phyloP scores from a whole-genome alignment of 1,284 basidiomycete genomes.

The Ceratobasidium sp. region DNA sequence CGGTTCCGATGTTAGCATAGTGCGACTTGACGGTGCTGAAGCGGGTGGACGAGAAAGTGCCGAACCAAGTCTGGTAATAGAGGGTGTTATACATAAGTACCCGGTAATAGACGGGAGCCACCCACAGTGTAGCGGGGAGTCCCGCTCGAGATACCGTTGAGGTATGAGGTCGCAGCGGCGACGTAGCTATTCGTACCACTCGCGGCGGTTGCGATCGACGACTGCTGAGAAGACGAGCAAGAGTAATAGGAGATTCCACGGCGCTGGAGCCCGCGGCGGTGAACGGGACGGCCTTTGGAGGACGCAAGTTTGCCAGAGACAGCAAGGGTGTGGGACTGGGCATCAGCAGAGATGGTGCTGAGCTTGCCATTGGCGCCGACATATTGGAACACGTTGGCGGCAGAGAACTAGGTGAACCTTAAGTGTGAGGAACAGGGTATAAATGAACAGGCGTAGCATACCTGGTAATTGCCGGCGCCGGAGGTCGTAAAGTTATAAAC shows the following conservation, averaged over 20 bases:
- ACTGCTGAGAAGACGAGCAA: constrained; percentile 10
- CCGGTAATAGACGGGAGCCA: not conserved
- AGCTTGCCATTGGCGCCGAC: constrained; percentile 20
- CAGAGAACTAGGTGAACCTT: constrained; percentile 12
- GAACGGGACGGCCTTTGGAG: constrained; percentile 8
- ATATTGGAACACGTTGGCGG: constrained; percentile 31
- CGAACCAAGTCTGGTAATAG: constrained; percentile 32
- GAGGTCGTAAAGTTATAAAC: constrained; percentile 44
- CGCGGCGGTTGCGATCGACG: constrained; percentile 39
- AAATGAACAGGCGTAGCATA: not conserved
- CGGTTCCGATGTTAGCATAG: constrained; percentile 33
- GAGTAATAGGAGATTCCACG: constrained; percentile 17
- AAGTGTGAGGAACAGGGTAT: not conserved
- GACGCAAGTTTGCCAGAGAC: constrained; percentile 41
- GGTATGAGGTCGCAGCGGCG: constrained; percentile 18
- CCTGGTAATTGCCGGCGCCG: constrained; percentile 26
- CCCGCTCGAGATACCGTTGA: not conserved
- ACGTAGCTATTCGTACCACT: constrained; percentile 34
- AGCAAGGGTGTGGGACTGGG: constrained; percentile 12
- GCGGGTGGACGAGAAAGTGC: constrained; percentile 16
- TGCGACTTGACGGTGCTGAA: constrained; percentile 24
- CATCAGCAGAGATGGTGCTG: constrained; percentile 8
- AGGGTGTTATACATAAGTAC: not conserved
- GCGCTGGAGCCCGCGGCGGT: not conserved
- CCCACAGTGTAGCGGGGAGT: constrained; percentile 30